Conservation (phyloP, 257 asterid genomes). For the Nicotiana noctiflora region DNA sequence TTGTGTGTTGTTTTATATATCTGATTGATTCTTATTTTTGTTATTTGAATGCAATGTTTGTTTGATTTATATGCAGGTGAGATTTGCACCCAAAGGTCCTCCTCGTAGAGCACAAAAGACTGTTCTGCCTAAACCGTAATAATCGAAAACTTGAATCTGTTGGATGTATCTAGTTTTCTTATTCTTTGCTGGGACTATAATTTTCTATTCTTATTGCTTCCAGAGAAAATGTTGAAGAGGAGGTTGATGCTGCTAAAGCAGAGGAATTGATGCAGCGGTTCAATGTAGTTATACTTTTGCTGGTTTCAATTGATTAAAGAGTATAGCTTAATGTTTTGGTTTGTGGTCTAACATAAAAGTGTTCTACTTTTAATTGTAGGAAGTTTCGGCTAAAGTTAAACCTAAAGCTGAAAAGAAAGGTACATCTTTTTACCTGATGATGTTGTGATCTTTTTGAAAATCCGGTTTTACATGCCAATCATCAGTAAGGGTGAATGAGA, state of each 20-base stretch:
- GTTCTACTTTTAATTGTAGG: slow-evolving; percentile 34
- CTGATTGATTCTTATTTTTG: neutral
- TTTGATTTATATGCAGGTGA: slow-evolving; percentile 32
- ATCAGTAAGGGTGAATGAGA: too few species aligned
- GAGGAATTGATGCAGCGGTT: slow-evolving; percentile 59
- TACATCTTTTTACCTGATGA: slow-evolving; percentile 10
- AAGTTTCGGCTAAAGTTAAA: slow-evolving; percentile 33
- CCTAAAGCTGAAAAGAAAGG: slow-evolving; percentile 68
- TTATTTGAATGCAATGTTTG: neutral
- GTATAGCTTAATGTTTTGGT: neutral
- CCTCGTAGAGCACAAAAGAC: slow-evolving; percentile 49
- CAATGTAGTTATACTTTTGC: slow-evolving; percentile 29
- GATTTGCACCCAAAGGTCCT: slow-evolving; percentile 73
- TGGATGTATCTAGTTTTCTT: neutral
- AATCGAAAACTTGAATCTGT: neutral
- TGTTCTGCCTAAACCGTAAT: slow-evolving; percentile 57
- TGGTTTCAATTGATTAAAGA: neutral
- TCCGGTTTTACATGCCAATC: neutral
- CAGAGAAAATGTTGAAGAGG: slow-evolving; percentile 66
- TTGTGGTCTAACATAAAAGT: neutral
- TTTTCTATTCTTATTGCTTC: slow-evolving; percentile 4
- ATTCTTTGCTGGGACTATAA: neutral
- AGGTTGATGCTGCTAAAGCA: slow-evolving; percentile 45
- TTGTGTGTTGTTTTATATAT: neutral
- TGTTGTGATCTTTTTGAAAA: neutral